These are phyloP conservation scores for Malus hybrid DNA, from an alignment of 331 rosid species.

Conservation along the genomic window DNA sequence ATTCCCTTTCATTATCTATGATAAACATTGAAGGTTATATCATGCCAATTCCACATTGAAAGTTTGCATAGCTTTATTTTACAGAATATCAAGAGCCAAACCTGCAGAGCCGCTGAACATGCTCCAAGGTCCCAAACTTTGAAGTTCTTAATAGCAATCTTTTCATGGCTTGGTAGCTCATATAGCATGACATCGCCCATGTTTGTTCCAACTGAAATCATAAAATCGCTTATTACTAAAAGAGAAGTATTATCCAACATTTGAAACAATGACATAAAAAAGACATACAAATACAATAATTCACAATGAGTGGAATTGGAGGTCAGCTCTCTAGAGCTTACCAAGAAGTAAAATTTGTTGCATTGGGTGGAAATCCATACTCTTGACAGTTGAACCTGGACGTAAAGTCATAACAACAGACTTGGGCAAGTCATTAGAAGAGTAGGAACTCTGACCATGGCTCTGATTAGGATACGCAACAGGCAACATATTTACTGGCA, in stretches of 20 bases:
- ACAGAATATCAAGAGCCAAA: conserved; percentile 26
- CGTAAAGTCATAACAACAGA: conserved; percentile 58
- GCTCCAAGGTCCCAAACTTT: conserved; percentile 73
- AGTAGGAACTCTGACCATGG: conserved; percentile 86
- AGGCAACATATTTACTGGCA: conserved; percentile 76
- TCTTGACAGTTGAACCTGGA: conserved; percentile 73
- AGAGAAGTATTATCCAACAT: conserved; percentile 6
- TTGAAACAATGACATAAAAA: not conserved
- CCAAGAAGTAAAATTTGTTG: conserved; percentile 92
- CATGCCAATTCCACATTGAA: no score
- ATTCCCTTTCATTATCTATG: no score
- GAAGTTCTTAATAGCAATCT: conserved; percentile 68
- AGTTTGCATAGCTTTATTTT: not conserved
- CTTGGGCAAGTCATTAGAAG: conserved; percentile 94
- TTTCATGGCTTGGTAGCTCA: conserved; percentile 77
- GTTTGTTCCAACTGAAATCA: conserved; percentile 79
- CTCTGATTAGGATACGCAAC: conserved; percentile 59
- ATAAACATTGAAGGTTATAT: no score
- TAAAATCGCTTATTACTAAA: not conserved
- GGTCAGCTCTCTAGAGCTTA: conserved; percentile 19
- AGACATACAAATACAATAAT: not conserved
- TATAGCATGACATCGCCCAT: conserved; percentile 87
- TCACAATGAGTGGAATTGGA: not conserved
- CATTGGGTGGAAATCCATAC: conserved; percentile 94
- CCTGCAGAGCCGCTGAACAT: conserved; percentile 75